Evolutionary conservation across 2,329 filamentous ascomycete genomes (phyloP).

Genomic region (Trichoderma asperellum): DNA sequence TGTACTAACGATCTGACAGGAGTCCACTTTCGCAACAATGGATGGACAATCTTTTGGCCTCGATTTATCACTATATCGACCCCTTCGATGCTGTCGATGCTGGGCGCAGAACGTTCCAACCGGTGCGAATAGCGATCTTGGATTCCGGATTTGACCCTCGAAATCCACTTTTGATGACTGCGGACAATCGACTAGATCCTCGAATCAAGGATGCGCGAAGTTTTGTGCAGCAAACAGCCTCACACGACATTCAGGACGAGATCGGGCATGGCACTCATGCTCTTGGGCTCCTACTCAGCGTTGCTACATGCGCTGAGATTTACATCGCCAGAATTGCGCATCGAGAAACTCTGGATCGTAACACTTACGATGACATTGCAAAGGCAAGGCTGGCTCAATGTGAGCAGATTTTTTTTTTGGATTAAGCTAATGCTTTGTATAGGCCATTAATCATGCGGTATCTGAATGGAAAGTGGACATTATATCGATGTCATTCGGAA

Average conservation of each 20-base stretch:
- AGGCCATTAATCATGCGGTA: slow-evolving; percentile 8
- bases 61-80: slow-evolving; percentile 2
- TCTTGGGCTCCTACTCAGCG: neutral
- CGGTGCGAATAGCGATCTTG: slow-evolving; percentile 16
- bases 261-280: slow-evolving; percentile 14
- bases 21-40: slow-evolving; percentile 3
- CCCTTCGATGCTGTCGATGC: neutral
- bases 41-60: slow-evolving; percentile 3
- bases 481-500: slow-evolving; percentile 10
- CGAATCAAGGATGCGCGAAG: neutral
- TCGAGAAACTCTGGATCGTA: neutral
- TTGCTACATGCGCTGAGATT: slow-evolving; percentile 5
- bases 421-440: neutral
- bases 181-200: neutral
- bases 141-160: slow-evolving; percentile 5
- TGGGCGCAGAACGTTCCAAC: neutral
- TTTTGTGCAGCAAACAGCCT: neutral
- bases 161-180: neutral
- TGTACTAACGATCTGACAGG: neutral
- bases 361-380: slow-evolving; percentile 4
- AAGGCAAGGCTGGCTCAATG: neutral
- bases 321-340: slow-evolving; percentile 3
- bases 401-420: neutral
- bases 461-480: slow-evolving; percentile 3
- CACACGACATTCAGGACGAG: neutral